phyloP scores from a whole-genome alignment of 2,329 filamentous ascomycete species.

The Exophiala dermatitidis region DNA sequence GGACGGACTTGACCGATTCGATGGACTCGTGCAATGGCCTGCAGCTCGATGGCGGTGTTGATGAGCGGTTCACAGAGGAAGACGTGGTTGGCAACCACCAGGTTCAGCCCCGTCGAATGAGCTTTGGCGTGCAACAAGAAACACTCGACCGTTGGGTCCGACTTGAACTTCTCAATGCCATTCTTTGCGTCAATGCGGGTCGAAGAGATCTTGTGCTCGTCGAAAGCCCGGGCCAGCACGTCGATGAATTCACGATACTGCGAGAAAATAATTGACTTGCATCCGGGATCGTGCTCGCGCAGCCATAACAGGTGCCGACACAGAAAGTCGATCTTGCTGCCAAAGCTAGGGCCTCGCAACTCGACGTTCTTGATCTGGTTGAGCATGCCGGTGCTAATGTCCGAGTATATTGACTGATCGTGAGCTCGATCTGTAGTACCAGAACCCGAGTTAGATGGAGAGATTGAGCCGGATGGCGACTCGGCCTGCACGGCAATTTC shows the following conservation, averaged over 20 bases:
- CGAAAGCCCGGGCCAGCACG: conserved; percentile 64
- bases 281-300: conserved; percentile 71
- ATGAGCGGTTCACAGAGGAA: conserved; percentile 91
- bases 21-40: conserved; percentile 91
- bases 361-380: conserved; percentile 77
- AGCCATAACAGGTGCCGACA: conserved; percentile 80
- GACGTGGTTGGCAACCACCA: conserved; percentile 88
- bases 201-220: conserved; percentile 63
- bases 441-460: conserved; percentile 2
- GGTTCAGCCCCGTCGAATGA: conserved; percentile 79
- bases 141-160: conserved; percentile 65
- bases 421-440: conserved; percentile 27
- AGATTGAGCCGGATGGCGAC: conserved; percentile 13
- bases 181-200: conserved; percentile 60
- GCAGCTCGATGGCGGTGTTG: conserved; percentile 87
- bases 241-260: conserved; percentile 78
- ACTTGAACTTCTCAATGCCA: conserved; percentile 69
- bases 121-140: conserved; percentile 85
- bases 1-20: conserved; percentile 82
- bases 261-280: conserved; percentile 90
- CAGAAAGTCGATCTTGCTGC: conserved; percentile 82
- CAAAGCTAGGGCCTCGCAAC: conserved; percentile 60
- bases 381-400: conserved; percentile 64
- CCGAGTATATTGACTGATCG: conserved; percentile 61
- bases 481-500: conserved; percentile 61